Conservation (phyloP, 306 rosid species). For the Geum urbanum region DNA sequence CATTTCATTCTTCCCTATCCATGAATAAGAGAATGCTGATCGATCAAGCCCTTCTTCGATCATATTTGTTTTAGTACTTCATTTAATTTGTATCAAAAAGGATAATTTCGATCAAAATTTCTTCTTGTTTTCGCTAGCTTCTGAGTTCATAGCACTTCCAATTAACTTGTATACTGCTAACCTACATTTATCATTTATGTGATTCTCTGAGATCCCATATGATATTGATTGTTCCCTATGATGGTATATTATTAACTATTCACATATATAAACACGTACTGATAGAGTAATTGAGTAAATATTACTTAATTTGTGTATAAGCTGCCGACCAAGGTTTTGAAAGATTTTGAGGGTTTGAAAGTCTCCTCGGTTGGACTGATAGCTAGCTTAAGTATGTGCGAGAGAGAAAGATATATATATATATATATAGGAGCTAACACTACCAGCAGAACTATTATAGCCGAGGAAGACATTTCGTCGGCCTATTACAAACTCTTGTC, state of each 20-base stretch:
- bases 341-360: constrained; percentile 7
- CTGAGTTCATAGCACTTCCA: background rate
- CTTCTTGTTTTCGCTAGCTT: background rate
- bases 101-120: background rate
- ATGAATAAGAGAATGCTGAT: constrained; percentile 4
- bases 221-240: background rate
- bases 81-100: background rate
- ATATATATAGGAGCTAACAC: too few relatives aligned
- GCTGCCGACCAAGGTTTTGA: background rate
- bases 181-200: background rate
- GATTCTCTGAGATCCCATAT: constrained; percentile 1
- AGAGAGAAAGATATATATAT: too few relatives aligned
- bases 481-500: too few relatives aligned
- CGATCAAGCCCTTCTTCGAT: background rate
- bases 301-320: background rate
- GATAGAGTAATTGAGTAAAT: constrained; percentile 5
- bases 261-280: background rate
- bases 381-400: background rate
- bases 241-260: background rate
- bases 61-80: background rate
- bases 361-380: too few relatives aligned
- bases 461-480: too few relatives aligned
- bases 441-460: too few relatives aligned
- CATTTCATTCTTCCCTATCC: background rate
- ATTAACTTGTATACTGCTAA: background rate